Evolutionary conservation across 2,329 filamentous ascomycete genomes (phyloP), one percentile per base, ranked within the genome.

Genomic region (Rhynchosporium agropyri): DNA sequence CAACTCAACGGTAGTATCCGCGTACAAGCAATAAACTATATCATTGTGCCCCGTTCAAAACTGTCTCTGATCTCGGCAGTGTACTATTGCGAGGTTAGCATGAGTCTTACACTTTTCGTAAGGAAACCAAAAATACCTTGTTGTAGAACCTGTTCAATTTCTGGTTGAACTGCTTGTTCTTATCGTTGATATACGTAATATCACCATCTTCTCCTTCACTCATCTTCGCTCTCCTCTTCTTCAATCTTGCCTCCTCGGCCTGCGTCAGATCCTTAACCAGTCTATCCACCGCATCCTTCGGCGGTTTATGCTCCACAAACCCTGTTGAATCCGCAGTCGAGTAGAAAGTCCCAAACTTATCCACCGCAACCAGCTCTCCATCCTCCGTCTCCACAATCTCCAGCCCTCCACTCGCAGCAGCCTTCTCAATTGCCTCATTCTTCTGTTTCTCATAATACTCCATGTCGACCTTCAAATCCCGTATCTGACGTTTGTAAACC

Each of bases 111-210:
- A 43, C 29, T 12, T 29, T 28, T 2, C 20, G 48, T 7, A 12
- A 54, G 31, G 26, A 13, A 38, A 40, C 15, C 20, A 55, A 49
- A 72, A 78, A 65, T 77, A 83, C 81, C 79, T 97, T 96, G 80
- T 99, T 95, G 79, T 99, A 99, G 80, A 98, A 99, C 69, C 95
- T 84, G 60, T 89, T 83, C 77, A 99, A 81, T 80, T 99, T 98
- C 80, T 96, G 88, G 86, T 99, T 99, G 81, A 99, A 99, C 83
- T 97, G 92, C 83, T 98, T 98, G 83, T 99, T 99, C 89, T 99
- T 97, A 79, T 97, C 92, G 79, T 99, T 99, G 84, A 99, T 99
- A 78, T 97, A 98, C 7, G 94, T 98, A 71, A 98, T 90, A 77
- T 99, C 95, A 33, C 87, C 89, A 54, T 93, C 90, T 67, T 96